Evolutionary conservation across 352 stramenopile species (phyloP).

Genomic region (Globisporangium cederbergense): DNA sequence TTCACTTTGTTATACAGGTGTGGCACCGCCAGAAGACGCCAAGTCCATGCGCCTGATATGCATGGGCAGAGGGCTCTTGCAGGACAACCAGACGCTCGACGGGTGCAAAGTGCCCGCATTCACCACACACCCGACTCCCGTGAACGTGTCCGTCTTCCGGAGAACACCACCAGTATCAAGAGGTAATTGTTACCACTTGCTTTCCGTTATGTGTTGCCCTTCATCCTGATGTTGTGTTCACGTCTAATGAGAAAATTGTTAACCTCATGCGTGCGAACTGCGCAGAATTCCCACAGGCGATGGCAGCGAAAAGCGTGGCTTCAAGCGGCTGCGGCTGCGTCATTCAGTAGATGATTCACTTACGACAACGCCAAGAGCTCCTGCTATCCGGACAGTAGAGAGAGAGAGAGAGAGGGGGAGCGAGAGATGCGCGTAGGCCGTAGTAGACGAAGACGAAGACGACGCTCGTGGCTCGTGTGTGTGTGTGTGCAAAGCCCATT

Average conservation of each 20-base stretch:
- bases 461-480: background rate
- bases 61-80: constrained; percentile 92
- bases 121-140: constrained; percentile 92
- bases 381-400: background rate
- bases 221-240: no score
- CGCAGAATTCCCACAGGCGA: constrained; percentile 19
- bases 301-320: constrained; percentile 34
- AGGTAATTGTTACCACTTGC: constrained; percentile 21
- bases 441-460: background rate
- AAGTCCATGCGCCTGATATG: constrained; percentile 90
- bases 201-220: no score
- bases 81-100: constrained; percentile 86
- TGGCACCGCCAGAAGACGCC: constrained; percentile 41
- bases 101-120: constrained; percentile 88
- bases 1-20: constrained; percentile 24
- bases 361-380: background rate
- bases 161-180: constrained; percentile 26
- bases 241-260: no score
- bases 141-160: constrained; percentile 90
- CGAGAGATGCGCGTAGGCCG: background rate
- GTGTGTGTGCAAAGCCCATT: no score
- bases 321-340: constrained; percentile 57
- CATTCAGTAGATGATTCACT: constrained; percentile 13
- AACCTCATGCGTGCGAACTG: constrained; percentile 7
- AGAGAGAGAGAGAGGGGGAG: background rate